Base-by-base conservation (phyloP, 306 rosid species). In the Malus sylvestris region DNA sequence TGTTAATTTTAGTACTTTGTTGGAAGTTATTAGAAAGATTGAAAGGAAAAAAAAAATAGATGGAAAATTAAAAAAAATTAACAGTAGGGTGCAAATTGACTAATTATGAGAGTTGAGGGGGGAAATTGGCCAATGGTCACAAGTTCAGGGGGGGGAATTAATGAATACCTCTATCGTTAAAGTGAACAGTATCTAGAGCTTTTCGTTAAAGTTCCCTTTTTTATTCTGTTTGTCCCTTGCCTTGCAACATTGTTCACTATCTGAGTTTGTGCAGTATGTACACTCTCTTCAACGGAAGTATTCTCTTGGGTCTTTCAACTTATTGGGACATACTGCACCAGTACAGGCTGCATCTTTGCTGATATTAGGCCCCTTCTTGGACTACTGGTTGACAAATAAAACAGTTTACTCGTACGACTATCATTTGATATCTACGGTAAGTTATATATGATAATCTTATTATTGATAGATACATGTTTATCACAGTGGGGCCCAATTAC, bases 301-400 rank as follows among this genome's bases (percentile, higher is more conserved):
- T 75, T 87, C 97, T 65, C 89, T 91, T 53, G 90, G 97, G 66
- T 91, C 97, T 13, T 91, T 91, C 84, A 86, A 89, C 74, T 82
- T 91, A 81, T 70, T 91, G 85, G 89, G 92, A 71, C 93, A 91
- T 67, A 89, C 89, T 25, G 97, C 97, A 19, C 97, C 97, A 14
- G 86, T 86, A 64, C 97, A 91, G 79, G 94, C 97, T 52, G 75
- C 89, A 65, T 86, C 91, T 62, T 69, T 91, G 72, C 81, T 89
- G 32, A 64, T 86, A 71, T 22, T 79, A 15, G 97, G 97, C 40
- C 97, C 97, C 57, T 89, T 91, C 69, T 70, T 89, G 67, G 97
- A 91, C 84, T 86, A 83, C 73, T 86, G 91, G 92, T 79, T 91
- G 83, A 91, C 93, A 63, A 79, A 61, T 51, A 87, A 89, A 80